Percentiles rank a stretch among this genome's conserved stretches.
Conservation (phyloP, 1,139 yeast species). For the Candida frijolesensis region DNA sequence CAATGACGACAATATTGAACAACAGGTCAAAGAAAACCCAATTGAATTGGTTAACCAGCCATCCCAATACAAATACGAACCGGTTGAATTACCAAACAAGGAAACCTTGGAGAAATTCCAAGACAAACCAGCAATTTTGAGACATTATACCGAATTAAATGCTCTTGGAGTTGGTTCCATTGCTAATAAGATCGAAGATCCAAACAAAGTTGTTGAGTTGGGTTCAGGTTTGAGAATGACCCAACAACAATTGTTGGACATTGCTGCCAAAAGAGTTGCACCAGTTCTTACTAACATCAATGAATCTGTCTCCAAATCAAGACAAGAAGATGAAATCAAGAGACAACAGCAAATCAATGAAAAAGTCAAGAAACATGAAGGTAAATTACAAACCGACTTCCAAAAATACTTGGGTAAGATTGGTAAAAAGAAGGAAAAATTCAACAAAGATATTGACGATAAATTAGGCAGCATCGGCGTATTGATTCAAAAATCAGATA, state of each 20-base stretch:
- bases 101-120: conserved; percentile 45
- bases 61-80: conserved; percentile 32
- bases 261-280: conserved; percentile 58
- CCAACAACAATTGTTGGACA: conserved; percentile 56
- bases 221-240: conserved; percentile 60
- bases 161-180: conserved; percentile 50
- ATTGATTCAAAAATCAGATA: conserved; percentile 33
- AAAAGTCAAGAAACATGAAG: conserved; percentile 46
- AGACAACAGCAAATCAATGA: conserved; percentile 41
- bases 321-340: conserved; percentile 49
- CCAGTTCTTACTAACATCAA: conserved; percentile 56
- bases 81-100: conserved; percentile 37
- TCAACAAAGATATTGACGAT: conserved; percentile 40
- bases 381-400: conserved; percentile 44
- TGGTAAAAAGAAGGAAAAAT: conserved; percentile 43
- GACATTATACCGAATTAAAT: conserved; percentile 51
- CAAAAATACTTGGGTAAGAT: conserved; percentile 43
- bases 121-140: conserved; percentile 51
- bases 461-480: conserved; percentile 36
- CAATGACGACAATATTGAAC: conserved; percentile 25
- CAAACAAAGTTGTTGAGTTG: conserved; percentile 51
- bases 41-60: conserved; percentile 38
- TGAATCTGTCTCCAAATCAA: conserved; percentile 50
- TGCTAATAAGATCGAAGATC: conserved; percentile 46
- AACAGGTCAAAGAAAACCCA: conserved; percentile 31